Evolutionary conservation across 805 yeast genomes (phyloP).

Genomic region (Komagataella kurtzmanii): DNA sequence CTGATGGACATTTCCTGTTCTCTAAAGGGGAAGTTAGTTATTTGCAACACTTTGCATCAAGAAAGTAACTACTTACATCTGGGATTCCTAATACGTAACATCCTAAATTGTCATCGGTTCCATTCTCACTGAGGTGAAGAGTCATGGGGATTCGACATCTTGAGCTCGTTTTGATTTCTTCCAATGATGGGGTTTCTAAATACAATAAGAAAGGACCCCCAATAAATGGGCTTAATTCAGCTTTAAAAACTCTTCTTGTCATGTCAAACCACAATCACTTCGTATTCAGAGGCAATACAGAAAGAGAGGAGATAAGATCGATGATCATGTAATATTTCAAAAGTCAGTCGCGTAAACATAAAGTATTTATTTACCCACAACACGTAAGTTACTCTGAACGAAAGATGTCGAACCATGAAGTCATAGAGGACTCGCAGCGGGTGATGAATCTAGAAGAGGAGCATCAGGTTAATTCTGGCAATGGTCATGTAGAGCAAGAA

Average conservation of each 20-base stretch:
- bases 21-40: conserved; percentile 3
- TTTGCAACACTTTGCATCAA: conserved; percentile 1
- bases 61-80: conserved; percentile 11
- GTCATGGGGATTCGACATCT: conserved; percentile 18
- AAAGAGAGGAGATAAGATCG: not conserved
- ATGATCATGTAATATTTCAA: not conserved
- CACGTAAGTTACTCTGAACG: not conserved
- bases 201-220: not conserved
- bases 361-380: conserved; percentile 2
- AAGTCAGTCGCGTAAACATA: conserved; percentile 1
- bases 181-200: not conserved
- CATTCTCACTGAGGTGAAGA: conserved; percentile 18
- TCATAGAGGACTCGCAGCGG: not conserved
- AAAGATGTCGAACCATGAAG: not conserved
- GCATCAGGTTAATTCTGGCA: not conserved
- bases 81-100: conserved; percentile 29
- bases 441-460: not conserved
- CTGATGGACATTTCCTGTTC: conserved; percentile 19
- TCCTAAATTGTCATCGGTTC: conserved; percentile 20
- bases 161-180: not conserved
- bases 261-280: not conserved
- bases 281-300: not conserved
- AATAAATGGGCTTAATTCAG: not conserved
- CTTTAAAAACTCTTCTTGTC: not conserved
- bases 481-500: not conserved